phyloP scores from a whole-genome alignment of 148 eudicot species.

The Hydrangea macrophylla region DNA sequence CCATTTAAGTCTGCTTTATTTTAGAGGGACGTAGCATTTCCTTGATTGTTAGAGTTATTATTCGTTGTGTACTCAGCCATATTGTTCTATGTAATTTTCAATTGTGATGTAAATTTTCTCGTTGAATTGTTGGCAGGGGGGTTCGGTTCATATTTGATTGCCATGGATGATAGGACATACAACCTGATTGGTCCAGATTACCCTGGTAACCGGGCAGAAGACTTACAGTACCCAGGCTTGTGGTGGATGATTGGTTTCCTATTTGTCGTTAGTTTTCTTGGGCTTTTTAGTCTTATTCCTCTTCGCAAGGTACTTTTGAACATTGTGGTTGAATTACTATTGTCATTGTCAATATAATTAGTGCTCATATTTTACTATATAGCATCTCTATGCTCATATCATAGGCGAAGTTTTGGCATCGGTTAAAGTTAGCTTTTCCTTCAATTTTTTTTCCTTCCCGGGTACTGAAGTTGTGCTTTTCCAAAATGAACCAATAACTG shows the following conservation, averaged over 20 bases:
- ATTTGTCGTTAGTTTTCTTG: conserved; percentile 89
- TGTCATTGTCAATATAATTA: background rate
- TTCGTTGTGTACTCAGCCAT: too few relatives aligned
- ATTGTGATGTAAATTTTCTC: background rate
- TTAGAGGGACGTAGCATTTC: background rate
- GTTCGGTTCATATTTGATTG: conserved; percentile 80
- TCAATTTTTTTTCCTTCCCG: too few relatives aligned
- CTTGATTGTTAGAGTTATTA: background rate
- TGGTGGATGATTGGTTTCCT: conserved; percentile 94
- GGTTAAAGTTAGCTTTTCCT: too few relatives aligned
- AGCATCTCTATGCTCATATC: too few relatives aligned
- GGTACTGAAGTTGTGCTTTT: background rate
- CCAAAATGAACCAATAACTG: too few relatives aligned
- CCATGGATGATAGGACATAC: conserved; percentile 93
- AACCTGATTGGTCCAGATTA: conserved; percentile 76
- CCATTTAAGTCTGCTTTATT: background rate
- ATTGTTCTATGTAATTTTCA: background rate
- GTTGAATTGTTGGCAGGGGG: conserved; percentile 57
- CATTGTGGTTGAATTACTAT: background rate
- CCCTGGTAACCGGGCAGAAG: conserved; percentile 90
- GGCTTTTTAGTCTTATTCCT: conserved; percentile 89
- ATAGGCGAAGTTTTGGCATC: too few relatives aligned
- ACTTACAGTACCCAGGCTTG: conserved; percentile 76
- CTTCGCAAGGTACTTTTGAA: conserved; percentile 69
- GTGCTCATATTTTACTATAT: too few relatives aligned